phyloP scores from a whole-genome alignment of 1,284 basidiomycete species.

The Rhodotorula sp. region DNA sequence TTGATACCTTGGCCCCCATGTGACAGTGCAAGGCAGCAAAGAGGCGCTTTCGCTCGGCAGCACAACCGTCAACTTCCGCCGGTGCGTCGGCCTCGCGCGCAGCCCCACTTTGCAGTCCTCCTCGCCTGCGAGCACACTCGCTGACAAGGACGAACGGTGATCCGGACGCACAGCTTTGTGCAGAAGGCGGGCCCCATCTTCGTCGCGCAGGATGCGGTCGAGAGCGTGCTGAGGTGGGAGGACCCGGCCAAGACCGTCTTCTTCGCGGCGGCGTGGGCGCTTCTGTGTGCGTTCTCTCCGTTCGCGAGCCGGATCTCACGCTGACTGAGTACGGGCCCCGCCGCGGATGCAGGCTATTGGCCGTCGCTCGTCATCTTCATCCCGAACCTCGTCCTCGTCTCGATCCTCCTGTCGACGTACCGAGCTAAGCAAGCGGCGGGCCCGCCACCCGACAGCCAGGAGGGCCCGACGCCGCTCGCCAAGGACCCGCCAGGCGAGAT shows the following conservation, averaged over 20 bases:
- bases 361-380: conserved; percentile 40
- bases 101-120: not conserved
- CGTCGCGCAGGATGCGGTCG: conserved; percentile 43
- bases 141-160: too few species aligned
- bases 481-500: conserved; percentile 31
- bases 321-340: not conserved
- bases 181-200: conserved; percentile 47
- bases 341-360: conserved; percentile 34
- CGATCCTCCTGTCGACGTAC: conserved; percentile 42
- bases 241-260: conserved; percentile 44
- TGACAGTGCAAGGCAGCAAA: conserved; percentile 37
- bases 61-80: conserved; percentile 42
- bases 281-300: conserved; percentile 40
- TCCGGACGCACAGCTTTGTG: conserved; percentile 36
- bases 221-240: conserved; percentile 45
- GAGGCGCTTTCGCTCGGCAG: conserved; percentile 39
- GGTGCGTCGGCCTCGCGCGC: conserved; percentile 12
- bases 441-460: conserved; percentile 9
- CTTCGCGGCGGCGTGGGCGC: conserved; percentile 38
- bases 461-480: conserved; percentile 22
- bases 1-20: not conserved
- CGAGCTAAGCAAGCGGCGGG: conserved; percentile 10
- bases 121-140: not conserved
- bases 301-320: rapidly evolving
- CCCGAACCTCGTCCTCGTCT: conserved; percentile 37